phyloP scores from a whole-genome alignment of 2,329 filamentous ascomycete species.

The Dactylellina drechsleri region DNA sequence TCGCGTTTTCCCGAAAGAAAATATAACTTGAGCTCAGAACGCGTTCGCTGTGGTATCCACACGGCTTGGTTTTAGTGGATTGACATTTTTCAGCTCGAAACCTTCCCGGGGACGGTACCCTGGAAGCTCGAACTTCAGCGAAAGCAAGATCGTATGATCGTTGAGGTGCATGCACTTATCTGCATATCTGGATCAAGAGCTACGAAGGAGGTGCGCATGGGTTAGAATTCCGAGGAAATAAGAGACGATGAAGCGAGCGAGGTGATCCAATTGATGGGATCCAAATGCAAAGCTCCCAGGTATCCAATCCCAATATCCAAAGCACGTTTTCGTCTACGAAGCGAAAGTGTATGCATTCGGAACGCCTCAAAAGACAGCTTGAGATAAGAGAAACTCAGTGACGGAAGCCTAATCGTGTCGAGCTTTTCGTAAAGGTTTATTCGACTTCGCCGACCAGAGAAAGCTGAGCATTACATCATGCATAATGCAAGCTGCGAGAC shows the following conservation, averaged over 20 bases:
- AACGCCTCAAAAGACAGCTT: background rate
- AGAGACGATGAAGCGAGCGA: background rate
- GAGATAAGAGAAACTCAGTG: slow-evolving; percentile 7
- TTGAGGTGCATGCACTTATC: too few species aligned
- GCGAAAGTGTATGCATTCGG: background rate
- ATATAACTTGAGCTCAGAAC: too few species aligned
- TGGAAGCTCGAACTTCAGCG: too few species aligned
- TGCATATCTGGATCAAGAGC: too few species aligned
- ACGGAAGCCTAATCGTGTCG: slow-evolving; percentile 31
- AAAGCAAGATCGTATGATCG: too few species aligned
- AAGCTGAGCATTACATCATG: slow-evolving; percentile 45
- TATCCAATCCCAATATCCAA: background rate
- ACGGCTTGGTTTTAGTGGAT: too few species aligned
- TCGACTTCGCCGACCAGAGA: slow-evolving; percentile 46
- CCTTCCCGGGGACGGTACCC: too few species aligned
- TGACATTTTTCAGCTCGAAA: too few species aligned
- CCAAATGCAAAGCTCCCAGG: slow-evolving; percentile 10
- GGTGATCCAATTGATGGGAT: background rate
- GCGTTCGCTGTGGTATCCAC: too few species aligned
- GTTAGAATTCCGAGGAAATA: background rate
- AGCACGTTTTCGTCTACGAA: slow-evolving; percentile 19
- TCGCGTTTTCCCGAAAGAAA: too few species aligned
- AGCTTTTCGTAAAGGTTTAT: slow-evolving; percentile 14
- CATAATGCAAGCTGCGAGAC: slow-evolving; percentile 27
- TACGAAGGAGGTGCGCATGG: too few species aligned